Evolutionary conservation across 2,329 filamentous ascomycete species (phyloP).

Genomic region (Alternaria gaisen): DNA sequence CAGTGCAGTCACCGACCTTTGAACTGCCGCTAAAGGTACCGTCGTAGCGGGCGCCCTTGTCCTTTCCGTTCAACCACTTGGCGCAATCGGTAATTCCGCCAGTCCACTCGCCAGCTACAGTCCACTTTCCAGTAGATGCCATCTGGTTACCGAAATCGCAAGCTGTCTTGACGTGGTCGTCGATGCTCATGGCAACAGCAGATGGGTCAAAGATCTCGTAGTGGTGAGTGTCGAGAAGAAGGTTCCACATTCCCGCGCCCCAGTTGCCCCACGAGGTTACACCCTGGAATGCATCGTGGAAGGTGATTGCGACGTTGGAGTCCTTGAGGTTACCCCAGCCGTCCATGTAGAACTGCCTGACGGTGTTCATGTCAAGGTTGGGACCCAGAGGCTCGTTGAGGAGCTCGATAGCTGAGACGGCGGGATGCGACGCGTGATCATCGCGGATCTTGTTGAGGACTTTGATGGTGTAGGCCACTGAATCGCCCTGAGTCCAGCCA

Average conservation of each 20-base stretch:
- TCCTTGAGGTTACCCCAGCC: slow-evolving; percentile 57
- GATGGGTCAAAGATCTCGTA: slow-evolving; percentile 58
- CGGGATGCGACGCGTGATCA: slow-evolving; percentile 55
- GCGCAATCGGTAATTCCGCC: slow-evolving; percentile 59
- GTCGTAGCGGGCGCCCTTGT: slow-evolving; percentile 58
- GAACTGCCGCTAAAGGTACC: slow-evolving; percentile 50
- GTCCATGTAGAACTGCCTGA: slow-evolving; percentile 59
- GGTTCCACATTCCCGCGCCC: slow-evolving; percentile 55
- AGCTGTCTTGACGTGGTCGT: slow-evolving; percentile 53
- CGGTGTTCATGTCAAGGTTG: slow-evolving; percentile 52
- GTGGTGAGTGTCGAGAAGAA: slow-evolving; percentile 59
- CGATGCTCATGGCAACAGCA: slow-evolving; percentile 49
- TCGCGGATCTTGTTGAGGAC: slow-evolving; percentile 59
- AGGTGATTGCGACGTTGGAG: slow-evolving; percentile 54
- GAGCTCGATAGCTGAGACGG: slow-evolving; percentile 58
- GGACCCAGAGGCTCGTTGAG: slow-evolving; percentile 59
- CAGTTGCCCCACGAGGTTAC: slow-evolving; percentile 56
- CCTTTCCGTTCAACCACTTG: slow-evolving; percentile 59
- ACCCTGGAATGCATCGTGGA: slow-evolving; percentile 59
- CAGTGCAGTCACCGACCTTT: slow-evolving; percentile 55
- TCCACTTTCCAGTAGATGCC: slow-evolving; percentile 57
- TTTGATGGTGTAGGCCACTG: slow-evolving; percentile 51
- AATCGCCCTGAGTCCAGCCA: slow-evolving; percentile 57
- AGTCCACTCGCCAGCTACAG: slow-evolving; percentile 59
- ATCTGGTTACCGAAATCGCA: slow-evolving; percentile 58